Percentiles rank a stretch among this genome's conserved stretches.
These are phyloP conservation scores for Kwoniella bestiolae DNA, from an alignment of 768 basidiomycete genomes.

Conservation along the genomic window DNA sequence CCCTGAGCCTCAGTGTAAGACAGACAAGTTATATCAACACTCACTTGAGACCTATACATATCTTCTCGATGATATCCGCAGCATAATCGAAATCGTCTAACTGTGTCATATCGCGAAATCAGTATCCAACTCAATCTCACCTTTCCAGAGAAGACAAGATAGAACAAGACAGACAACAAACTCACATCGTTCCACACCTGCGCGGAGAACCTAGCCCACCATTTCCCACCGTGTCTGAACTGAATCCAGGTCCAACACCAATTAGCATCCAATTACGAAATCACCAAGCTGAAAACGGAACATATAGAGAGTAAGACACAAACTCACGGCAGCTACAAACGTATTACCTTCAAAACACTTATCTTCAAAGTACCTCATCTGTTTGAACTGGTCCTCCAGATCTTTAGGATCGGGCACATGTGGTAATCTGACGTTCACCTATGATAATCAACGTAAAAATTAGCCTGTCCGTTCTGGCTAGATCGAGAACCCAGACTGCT, in stretches of 20 bases:
- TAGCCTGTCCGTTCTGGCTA: no score
- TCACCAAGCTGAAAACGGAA: no score
- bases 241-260: no score
- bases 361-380: constrained; percentile 40
- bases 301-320: no score
- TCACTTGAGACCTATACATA: constrained; percentile 26
- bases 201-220: constrained; percentile 50
- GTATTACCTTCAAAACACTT: constrained; percentile 39
- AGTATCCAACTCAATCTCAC: neutral
- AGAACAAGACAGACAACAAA: constrained; percentile 1
- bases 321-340: constrained; percentile 44
- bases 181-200: constrained; percentile 54
- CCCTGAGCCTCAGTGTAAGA: no score
- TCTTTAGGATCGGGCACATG: constrained; percentile 26
- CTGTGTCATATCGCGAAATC: neutral
- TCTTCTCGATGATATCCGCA: constrained; percentile 16
- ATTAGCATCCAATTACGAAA: no score
- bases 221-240: constrained; percentile 44
- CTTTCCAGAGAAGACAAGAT: neutral
- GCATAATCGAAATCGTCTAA: constrained; percentile 27
- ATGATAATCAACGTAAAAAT: neutral
- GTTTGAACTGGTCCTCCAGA: constrained; percentile 25
- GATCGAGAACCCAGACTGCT: neutral
- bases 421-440: constrained; percentile 52
- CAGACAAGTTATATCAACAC: no score